Evolutionary conservation across 805 yeast genomes (phyloP).

Genomic region (Starmerella geochares): DNA sequence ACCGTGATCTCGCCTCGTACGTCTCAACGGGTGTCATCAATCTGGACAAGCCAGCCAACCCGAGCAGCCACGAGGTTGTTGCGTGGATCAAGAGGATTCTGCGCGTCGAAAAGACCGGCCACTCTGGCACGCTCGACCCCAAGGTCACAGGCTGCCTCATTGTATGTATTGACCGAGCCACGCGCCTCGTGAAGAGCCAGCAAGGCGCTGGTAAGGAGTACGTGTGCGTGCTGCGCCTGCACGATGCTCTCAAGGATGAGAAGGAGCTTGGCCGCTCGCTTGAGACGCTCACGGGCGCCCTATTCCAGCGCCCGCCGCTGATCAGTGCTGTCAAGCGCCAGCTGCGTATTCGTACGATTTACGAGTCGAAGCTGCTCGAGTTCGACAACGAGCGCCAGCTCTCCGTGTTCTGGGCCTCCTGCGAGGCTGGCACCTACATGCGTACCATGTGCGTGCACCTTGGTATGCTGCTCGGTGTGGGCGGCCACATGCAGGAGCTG

Average conservation of each 20-base stretch:
- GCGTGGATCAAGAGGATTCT: constrained; percentile 97
- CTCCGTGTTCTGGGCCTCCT: constrained; percentile 98
- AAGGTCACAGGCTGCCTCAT: constrained; percentile 97
- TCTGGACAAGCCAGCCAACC: constrained; percentile 95
- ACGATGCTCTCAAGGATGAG: constrained; percentile 82
- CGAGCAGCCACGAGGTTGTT: constrained; percentile 97
- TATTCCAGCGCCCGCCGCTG: constrained; percentile 98
- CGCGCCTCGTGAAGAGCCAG: constrained; percentile 94
- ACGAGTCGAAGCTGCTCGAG: constrained; percentile 90
- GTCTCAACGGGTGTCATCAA: constrained; percentile 92
- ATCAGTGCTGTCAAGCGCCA: constrained; percentile 99
- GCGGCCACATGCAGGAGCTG: constrained; percentile 99
- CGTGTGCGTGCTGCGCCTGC: constrained; percentile 93
- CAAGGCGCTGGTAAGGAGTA: constrained; percentile 99
- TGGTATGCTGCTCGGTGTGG: constrained; percentile 96
- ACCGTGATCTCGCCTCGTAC: constrained; percentile 84
- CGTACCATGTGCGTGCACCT: constrained; percentile 97
- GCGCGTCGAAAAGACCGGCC: constrained; percentile 96
- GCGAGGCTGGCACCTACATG: constrained; percentile 99
- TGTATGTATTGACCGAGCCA: constrained; percentile 96
- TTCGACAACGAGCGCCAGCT: constrained; percentile 93
- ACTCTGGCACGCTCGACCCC: constrained; percentile 97
- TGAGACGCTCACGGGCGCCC: constrained; percentile 95
- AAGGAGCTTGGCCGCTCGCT: constrained; percentile 77
- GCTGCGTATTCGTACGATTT: constrained; percentile 93